Evolutionary conservation across 1,284 basidiomycete genomes (phyloP), one percentile per base, ranked within the genome.

Genomic region (Grifola frondosa): DNA sequence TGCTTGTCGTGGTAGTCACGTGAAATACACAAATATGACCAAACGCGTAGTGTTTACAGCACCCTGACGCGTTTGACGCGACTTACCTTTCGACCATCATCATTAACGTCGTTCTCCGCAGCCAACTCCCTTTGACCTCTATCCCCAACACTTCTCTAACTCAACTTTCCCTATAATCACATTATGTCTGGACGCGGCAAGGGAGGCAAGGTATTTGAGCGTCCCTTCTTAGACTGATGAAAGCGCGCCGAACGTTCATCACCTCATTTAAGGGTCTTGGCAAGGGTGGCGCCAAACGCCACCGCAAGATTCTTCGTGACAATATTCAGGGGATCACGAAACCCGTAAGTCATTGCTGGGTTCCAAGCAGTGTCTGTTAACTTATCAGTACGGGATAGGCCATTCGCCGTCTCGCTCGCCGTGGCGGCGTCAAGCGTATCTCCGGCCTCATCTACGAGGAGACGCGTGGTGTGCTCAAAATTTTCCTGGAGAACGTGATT

Each of bases 371-470:
- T n/a, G n/a, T n/a, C 15, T 17, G 35, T 37, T 30, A 16, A 39
- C 28, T 31, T 64, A 90, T 90, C 63, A 90, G 86, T 59, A 90
- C 89, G 75, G 10, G n/a, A 0, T 25, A 58, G 60, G 90, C 91
- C 58, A 94, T 95, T 67, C 88, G 92, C 62, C 89, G 91, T 76
- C 86, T 97, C 49, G 93, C 93, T 35, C 90, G 92, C 67, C 87
- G 92, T 79, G 93, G 92, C 66, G 91, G 91, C 85, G 91, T 93
- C 65, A 93, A 94, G 77, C 89, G 89, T 87, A 91, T 92, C 67
- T 91, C 90, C 40, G 89, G 88, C 64, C 78, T 91, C 56, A 92
- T 94, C 72, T 94, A 94, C 70, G 91, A 94, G 69, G 91, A 94
- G 81, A 93, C 90, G 48, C 89, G 92, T 66, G 91, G 91, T 77